Conservation (phyloP, 768 basidiomycete species). For the Mycena alexandri region DNA sequence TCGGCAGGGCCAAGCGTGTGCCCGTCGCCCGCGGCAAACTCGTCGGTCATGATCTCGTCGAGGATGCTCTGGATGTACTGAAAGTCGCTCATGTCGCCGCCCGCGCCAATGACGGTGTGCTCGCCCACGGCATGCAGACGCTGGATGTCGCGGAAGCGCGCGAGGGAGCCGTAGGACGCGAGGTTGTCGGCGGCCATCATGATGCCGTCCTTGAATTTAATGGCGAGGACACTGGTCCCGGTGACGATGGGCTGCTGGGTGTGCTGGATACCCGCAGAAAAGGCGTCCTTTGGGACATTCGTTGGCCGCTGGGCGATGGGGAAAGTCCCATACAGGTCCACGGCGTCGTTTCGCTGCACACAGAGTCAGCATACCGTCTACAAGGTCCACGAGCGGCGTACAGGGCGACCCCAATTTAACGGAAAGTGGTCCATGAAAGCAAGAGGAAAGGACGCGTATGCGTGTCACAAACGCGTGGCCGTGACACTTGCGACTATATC, state of each 20-base stretch:
- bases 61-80: conserved; percentile 89
- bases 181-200: conserved; percentile 99
- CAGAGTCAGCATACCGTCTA: neutral
- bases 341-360: conserved; percentile 75
- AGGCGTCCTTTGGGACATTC: conserved; percentile 65
- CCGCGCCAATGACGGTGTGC: conserved; percentile 89
- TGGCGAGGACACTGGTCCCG: conserved; percentile 94
- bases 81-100: conserved; percentile 98
- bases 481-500: no score
- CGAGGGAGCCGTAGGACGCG: conserved; percentile 97
- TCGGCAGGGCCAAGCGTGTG: conserved; percentile 88
- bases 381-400: conserved; percentile 47
- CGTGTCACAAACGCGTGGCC: conserved; percentile 10
- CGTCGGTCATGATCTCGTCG: conserved; percentile 81
- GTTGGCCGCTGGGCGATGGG: conserved; percentile 75
- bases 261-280: conserved; percentile 75
- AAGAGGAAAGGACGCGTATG: conserved; percentile 28
- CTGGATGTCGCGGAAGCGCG: conserved; percentile 94
- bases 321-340: conserved; percentile 83
- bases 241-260: conserved; percentile 98
- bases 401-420: conserved; percentile 86
- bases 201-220: conserved; percentile 96
- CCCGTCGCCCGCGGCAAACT: conserved; percentile 86
- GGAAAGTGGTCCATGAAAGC: conserved; percentile 84
- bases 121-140: conserved; percentile 89